Conservation (phyloP, 257 asterid species). For the Nicotiana otophora region DNA sequence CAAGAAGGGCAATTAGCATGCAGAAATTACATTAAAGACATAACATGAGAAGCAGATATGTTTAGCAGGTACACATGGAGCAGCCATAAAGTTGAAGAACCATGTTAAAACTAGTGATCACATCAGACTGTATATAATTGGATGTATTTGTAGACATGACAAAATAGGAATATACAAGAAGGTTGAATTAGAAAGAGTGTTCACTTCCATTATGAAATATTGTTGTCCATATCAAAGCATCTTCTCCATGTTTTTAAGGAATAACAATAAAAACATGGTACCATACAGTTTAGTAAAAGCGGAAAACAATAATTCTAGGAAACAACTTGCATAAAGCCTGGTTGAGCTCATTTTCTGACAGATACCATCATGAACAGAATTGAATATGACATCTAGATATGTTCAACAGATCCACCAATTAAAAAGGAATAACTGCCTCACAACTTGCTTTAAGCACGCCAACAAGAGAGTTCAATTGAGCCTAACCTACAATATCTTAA, state of each 20-base stretch:
- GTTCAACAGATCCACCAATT: not conserved
- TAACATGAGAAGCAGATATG: not conserved
- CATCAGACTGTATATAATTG: not conserved
- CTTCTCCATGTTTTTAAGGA: not conserved
- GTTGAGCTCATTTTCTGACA: not conserved
- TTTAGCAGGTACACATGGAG: not conserved
- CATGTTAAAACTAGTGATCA: not conserved
- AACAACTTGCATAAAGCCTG: slow-evolving; percentile 6
- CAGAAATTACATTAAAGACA: not conserved
- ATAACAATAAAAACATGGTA: not conserved
- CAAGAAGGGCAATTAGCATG: not conserved
- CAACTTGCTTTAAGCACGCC: not conserved
- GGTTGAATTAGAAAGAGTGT: not conserved
- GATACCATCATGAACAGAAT: not conserved
- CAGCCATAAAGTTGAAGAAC: not conserved
- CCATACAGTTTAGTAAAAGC: not conserved
- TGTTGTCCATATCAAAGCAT: not conserved
- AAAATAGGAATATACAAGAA: not conserved
- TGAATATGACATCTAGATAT: not conserved
- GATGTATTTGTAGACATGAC: not conserved
- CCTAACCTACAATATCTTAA: not conserved
- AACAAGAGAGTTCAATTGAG: not conserved
- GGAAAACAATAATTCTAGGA: not conserved
- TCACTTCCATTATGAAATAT: not conserved
- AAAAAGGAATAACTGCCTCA: not conserved